Percentiles rank a stretch among this genome's conserved stretches.
Conservation (phyloP, 2,329 filamentous ascomycete species). For the Pseudogymnoascus sp. region DNA sequence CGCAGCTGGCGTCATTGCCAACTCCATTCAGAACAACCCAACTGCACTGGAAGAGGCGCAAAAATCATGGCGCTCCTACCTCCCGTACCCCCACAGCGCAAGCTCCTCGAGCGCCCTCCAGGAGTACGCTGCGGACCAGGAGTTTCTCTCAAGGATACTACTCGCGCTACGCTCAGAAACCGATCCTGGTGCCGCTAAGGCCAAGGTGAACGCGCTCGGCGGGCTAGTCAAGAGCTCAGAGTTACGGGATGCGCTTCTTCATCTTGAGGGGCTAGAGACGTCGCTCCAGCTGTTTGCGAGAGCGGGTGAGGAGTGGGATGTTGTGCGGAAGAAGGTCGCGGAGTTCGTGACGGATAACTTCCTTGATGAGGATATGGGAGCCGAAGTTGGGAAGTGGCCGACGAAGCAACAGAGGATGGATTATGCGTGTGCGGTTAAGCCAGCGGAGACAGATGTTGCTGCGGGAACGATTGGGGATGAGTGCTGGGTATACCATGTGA, state of each 20-base stretch:
- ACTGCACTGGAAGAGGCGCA: constrained; percentile 46
- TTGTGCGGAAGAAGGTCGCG: constrained; percentile 45
- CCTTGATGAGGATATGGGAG: constrained; percentile 57
- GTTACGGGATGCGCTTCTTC: constrained; percentile 49
- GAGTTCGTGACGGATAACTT: constrained; percentile 57
- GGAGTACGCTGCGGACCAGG: constrained; percentile 2
- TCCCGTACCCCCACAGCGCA: constrained; percentile 20
- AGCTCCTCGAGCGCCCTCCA: not conserved
- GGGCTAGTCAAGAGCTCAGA: constrained; percentile 45
- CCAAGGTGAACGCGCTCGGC: constrained; percentile 41
- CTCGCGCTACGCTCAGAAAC: constrained; percentile 14
- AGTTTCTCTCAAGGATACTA: not conserved
- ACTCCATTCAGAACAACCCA: constrained; percentile 57
- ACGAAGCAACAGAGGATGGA: constrained; percentile 24
- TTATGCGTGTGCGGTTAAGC: constrained; percentile 22
- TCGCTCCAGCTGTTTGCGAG: constrained; percentile 45
- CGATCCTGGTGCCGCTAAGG: constrained; percentile 25
- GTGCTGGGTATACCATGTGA: constrained; percentile 51
- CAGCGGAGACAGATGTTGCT: not conserved
- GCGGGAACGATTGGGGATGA: constrained; percentile 35
- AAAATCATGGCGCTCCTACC: constrained; percentile 34
- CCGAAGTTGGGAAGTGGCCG: constrained; percentile 49
- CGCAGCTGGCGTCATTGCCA: constrained; percentile 49
- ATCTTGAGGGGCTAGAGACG: constrained; percentile 43
- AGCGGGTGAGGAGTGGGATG: constrained; percentile 40